Base-by-base conservation (phyloP, 495 filamentous ascomycete species). In the Aspergillus hancockii region DNA sequence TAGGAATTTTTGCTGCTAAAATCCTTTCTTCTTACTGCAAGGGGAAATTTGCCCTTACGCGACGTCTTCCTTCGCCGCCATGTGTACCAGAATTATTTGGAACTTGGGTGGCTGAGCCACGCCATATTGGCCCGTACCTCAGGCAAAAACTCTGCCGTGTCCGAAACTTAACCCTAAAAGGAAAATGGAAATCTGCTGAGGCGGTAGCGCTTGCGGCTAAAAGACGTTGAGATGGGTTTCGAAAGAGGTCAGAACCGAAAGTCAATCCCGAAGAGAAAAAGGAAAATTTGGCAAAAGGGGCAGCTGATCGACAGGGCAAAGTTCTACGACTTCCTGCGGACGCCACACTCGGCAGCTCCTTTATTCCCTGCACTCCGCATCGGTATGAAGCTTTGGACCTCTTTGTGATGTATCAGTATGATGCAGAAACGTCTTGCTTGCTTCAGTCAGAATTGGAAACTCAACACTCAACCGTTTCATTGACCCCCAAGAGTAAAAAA, bases 141-240 rank as follows among this genome's bases (percentile, higher is more conserved):
- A 16, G 13, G 9, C 3, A 4, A n/a, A 22, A 47, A 16, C 18
- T 47, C 18, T 9, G 19, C 43, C 19, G 43, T 47, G 43, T 12
- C 12, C 6, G 10, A 3, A 41, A 2, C 5, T n/a, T 47, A 47
- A 47, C 43, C 43, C 19, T 47, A 47, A 47, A 23, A 23, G 43
- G 43, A 8, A 47, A 47, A 22, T 45, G 41, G 14, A 45, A 21
- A 45, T 45, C 41, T 45, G 41, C 41, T 45, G 34, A 36, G 34
- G 43, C 13, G 18, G 12, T 22, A 47, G 43, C 43, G 43, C 38
- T 47, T 45, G 41, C 41, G 43, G 43, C 43, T 23, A 47, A 23
- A 47, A 14, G 19, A 40, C 36, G 36, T 40, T 40, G 36, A n/a
- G 36, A 10, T 7, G 25, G 7, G 7, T 28, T 28, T 28, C 12